These are phyloP conservation scores for Pseudocercospora cruenta DNA, from an alignment of 2,329 filamentous ascomycete species.

Conservation along the genomic window DNA sequence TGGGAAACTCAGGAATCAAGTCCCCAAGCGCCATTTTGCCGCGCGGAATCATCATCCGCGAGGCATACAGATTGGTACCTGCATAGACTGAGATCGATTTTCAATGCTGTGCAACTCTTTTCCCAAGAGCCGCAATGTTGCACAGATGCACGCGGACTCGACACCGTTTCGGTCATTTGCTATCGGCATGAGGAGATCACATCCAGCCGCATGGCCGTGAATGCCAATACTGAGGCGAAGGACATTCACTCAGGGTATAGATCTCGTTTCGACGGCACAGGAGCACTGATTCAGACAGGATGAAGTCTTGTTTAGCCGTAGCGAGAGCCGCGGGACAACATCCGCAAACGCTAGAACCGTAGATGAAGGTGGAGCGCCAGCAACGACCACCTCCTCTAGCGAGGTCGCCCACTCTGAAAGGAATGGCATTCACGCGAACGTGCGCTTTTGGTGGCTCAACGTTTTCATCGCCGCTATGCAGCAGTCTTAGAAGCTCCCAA, in stretches of 20 bases:
- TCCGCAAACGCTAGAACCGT: constrained; percentile 17
- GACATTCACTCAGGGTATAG: background rate
- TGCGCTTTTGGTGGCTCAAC: constrained; percentile 26
- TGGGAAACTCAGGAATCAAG: constrained; percentile 22
- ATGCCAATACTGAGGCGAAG: background rate
- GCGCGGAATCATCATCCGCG: constrained; percentile 25
- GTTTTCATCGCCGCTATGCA: constrained; percentile 10
- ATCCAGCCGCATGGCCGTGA: background rate
- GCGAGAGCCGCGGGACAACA: constrained; percentile 24
- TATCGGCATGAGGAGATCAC: background rate
- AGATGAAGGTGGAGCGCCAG: background rate
- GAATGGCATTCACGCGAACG: constrained; percentile 15
- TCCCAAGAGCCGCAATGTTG: constrained; percentile 7
- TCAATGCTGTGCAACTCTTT: constrained; percentile 19
- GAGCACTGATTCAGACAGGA: constrained; percentile 1
- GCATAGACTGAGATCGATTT: constrained; percentile 25
- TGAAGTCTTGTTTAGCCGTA: constrained; percentile 20
- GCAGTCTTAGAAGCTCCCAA: constrained; percentile 12
- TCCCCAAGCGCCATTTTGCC: constrained; percentile 27
- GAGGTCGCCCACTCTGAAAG: constrained; percentile 5
- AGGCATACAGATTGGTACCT: constrained; percentile 27
- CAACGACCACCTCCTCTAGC: background rate
- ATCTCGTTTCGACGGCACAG: background rate
- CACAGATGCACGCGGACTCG: constrained; percentile 5
- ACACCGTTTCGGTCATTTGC: background rate